These are phyloP conservation scores for Tuber melanosporum DNA, from an alignment of 495 filamentous ascomycete species.

Conservation along the genomic window DNA sequence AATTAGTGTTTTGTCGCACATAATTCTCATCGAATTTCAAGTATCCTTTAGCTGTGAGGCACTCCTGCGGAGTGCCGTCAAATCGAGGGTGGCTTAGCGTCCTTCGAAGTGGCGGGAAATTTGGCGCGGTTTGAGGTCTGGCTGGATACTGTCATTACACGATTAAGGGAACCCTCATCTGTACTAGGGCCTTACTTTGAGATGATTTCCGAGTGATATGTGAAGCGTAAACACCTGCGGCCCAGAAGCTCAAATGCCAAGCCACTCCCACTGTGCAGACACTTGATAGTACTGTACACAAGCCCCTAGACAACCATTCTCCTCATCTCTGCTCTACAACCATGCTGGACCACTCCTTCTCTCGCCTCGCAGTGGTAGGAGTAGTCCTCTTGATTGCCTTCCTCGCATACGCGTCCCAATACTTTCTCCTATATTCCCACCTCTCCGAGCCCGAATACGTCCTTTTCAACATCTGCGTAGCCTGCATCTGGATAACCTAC, in stretches of 20 bases:
- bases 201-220: background rate
- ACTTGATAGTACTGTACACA: background rate
- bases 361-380: conserved; percentile 34
- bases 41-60: too few relatives aligned
- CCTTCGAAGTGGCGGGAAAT: too few relatives aligned
- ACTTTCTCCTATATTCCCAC: conserved; percentile 68
- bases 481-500: conserved; percentile 74
- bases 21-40: too few relatives aligned
- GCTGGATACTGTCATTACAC: background rate
- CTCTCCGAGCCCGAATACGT: conserved; percentile 56
- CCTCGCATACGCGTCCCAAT: conserved; percentile 77
- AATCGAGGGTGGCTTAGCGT: too few relatives aligned
- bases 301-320: background rate
- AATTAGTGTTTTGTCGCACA: too few relatives aligned
- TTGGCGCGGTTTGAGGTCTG: too few relatives aligned
- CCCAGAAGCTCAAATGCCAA: background rate
- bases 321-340: conserved; percentile 8
- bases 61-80: too few relatives aligned
- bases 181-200: background rate
- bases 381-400: conserved; percentile 47
- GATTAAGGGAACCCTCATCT: background rate
- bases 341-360: conserved; percentile 39
- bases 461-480: conserved; percentile 67
- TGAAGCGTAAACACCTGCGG: background rate
- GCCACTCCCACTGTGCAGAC: conserved; percentile 6